Base-by-base conservation (phyloP, 1,284 basidiomycete species). In the Thecaphora thlaspeos region DNA sequence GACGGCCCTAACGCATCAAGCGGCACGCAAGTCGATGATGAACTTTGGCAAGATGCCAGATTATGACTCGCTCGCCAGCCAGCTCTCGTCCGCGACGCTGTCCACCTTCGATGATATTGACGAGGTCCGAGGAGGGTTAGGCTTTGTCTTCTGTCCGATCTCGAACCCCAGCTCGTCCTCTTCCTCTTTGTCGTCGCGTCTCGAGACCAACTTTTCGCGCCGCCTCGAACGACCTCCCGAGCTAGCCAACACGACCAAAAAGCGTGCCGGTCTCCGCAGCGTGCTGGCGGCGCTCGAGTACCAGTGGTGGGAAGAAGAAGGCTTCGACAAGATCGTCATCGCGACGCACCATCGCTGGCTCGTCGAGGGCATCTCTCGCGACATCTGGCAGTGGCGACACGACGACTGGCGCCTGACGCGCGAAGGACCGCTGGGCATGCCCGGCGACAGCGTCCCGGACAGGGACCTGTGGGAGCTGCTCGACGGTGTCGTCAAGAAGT, bases 301-400 rank as follows among this genome's bases (percentile, higher is more conserved):
- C 43, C 39, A 48, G 7, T 46, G 36, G 2, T 77, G 75, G 75
- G 73, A 76, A 32, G 44, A 63, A 14, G 75, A 77, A 43, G 75
- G 75, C 9, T 75, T 75, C 22, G 70, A 76, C 54, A 71, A 76
- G 59, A 55, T 77, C 37, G 75, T 77, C 21, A 51, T 77, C 15
- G 75, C 68, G 22, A 69, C 68, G 8, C 64, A 72, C 39, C 67
- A 76, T 39, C 41, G 50, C 4, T 77, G 75, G 75, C 58, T 77
- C 15, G 75, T 76, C 28, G 66, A 64, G 38, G 75, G 74, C 0
- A 76, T 76, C 49, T 41, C 61, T 14, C 37, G 69, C 11, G 68
- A 73, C 54, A 76, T 77, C 50, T 77, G 70, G 70, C 55, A 62
- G 41, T 77, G 75, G 75, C 51, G 68, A 10, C 49, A 58, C 24